Conservation (phyloP, 1,284 basidiomycete species). For the Schizopora paradoxa region DNA sequence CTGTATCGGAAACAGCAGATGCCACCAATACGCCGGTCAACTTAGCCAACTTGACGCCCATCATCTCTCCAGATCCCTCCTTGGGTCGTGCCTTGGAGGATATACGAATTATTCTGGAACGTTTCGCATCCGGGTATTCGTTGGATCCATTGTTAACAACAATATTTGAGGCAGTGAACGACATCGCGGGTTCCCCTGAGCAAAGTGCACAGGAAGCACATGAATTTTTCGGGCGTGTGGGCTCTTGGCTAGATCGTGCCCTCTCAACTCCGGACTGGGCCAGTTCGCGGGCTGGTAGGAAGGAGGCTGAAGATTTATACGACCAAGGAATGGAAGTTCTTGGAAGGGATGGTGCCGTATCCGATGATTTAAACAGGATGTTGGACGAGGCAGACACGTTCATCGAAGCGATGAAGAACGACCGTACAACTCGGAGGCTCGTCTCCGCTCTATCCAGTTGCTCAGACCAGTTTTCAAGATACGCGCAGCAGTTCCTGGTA, state of each 20-base stretch:
- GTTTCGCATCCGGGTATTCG: conserved; percentile 35
- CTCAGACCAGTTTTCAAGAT: conserved; percentile 25
- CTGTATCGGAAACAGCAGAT: neutral
- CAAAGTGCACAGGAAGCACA: conserved; percentile 21
- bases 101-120: conserved; percentile 36
- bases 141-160: conserved; percentile 32
- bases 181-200: conserved; percentile 18
- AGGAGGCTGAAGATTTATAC: conserved; percentile 33
- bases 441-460: conserved; percentile 28
- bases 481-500: conserved; percentile 18
- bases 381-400: conserved; percentile 31
- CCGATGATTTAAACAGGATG: conserved; percentile 27
- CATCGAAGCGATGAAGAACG: conserved; percentile 29
- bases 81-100: conserved; percentile 29
- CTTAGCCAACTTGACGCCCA: conserved; percentile 21
- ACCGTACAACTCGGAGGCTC: conserved; percentile 34
- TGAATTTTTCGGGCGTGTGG: conserved; percentile 30
- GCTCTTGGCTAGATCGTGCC: conserved; percentile 33
- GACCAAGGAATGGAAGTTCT: conserved; percentile 31
- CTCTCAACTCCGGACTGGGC: conserved; percentile 32
- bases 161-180: conserved; percentile 24
- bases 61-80: conserved; percentile 28
- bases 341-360: conserved; percentile 23
- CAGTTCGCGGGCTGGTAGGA: conserved; percentile 30
- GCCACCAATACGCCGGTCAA: conserved; percentile 18